Evolutionary conservation across 768 basidiomycete species (phyloP), one percentile per base, ranked within the genome.

Genomic region (Rubroboletus satanas): DNA sequence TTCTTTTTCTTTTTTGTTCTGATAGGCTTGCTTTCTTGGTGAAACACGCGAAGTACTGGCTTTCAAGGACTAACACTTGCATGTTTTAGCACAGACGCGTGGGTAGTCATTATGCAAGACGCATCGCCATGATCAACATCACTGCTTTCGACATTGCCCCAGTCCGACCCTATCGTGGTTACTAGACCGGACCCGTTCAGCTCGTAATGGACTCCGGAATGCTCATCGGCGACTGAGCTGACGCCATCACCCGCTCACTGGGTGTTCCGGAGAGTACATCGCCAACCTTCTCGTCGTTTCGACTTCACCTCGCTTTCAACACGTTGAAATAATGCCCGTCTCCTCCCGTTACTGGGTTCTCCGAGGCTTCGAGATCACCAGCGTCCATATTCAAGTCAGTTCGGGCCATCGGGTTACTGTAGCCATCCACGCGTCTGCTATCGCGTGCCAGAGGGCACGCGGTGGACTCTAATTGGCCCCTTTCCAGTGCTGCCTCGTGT

Each of bases 401-500:
- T 12, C 29, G 8, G 36, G 23, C 47, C 33, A 18, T 11, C 26
- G 31, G n/a, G 26, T 8, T 7, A n/a, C 32, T 37, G 35, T 28
- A 17, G 17, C 15, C 35, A 6, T 18, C 17, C 1, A 7, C 39
- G 45, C 58, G 49, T 53, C 57, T 48, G 31, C 39, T 36, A 26
- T 44, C 56, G 65, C 64, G 50, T 64, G 63, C 46, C 50, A 12
- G 10, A 18, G 9, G 36, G 18, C 64, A 66, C 55, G 63, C 35
- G 53, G 49, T 14, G 32, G 32, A 49, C 49, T 45, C 52, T 56
- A 58, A 57, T 51, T 60, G 58, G 31, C 65, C 58, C 61, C 61
- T 61, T 69, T 70, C 55, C 49, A 41, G 58, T 61, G 65, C 59
- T 52, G 70, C 69, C 69, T 72, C 69, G 66, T 70, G 69, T 57